Evolutionary conservation across 257 asterid species (phyloP), one percentile per base, ranked within the genome.

Genomic region (Solanum lignicaule): DNA sequence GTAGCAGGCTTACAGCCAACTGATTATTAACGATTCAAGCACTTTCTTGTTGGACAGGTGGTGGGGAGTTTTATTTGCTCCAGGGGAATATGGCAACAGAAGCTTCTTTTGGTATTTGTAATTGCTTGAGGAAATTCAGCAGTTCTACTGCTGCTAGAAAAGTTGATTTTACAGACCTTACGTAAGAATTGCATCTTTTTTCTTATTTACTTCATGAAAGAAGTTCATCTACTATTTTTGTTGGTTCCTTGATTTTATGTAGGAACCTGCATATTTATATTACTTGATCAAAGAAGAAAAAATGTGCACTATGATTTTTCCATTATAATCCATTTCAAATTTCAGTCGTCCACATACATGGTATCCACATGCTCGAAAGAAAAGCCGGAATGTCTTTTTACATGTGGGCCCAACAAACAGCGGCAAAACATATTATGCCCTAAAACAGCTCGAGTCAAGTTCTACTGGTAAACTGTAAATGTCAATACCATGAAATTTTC

Each of bases 381-480:
- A 94, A 82, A 95, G 87, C 86, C 87, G 99, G 90, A 91, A 93
- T 87, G 91, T 97, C 71, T 85, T 91, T 84, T 92, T 97, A 88
- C 99, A 97, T 79, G 99, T 97, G 72, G 99, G 99, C 82, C 99
- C 99, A 36, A 97, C 99, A 88, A 97, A 97, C 89, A 97, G 99
- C 86, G 99, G 99, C 71, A 97, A 97, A 94, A 97, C 99, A 35
- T 91, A 94, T 90, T 92, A 93, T 88, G 99, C 99, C 27, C 90
- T 97, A 89, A 95, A 95, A 91, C 93, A 88, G 86, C 91, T 97
- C 92, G 96, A 97, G 90, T 87, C 93, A 4, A 90, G 98, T 92
- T 90, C 95, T 88, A 93, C 99, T 46, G 99, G 99, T 94, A 88
- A 35, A 27, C 73, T n/a, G 35, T 72, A 33, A 58, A 87, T 79